A percentile compares a stretch with the other conserved stretches of the same genome.
Conservation (phyloP, 768 basidiomycete genomes). For the Serendipita vermifera region DNA sequence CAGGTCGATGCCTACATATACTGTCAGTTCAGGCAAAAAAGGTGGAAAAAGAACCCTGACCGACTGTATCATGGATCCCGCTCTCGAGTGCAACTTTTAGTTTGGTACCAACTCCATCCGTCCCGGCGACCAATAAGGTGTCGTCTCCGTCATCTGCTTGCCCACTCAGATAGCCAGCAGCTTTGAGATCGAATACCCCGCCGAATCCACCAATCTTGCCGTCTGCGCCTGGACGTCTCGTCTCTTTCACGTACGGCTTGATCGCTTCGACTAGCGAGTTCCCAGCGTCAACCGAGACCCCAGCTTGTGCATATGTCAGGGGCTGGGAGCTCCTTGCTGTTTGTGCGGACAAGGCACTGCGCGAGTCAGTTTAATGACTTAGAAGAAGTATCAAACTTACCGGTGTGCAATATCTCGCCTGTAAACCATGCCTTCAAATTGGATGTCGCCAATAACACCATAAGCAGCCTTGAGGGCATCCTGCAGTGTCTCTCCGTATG, state of each 20-base stretch:
- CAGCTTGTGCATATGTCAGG: conserved; percentile 87
- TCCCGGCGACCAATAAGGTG: conserved; percentile 87
- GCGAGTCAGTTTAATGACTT: no score
- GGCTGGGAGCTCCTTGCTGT: conserved; percentile 23
- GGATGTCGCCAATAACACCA: conserved; percentile 57
- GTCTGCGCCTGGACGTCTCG: conserved; percentile 74
- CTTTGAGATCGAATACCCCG: conserved; percentile 88
- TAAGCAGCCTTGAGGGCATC: conserved; percentile 75
- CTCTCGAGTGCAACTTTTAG: conserved; percentile 79
- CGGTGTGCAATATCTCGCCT: conserved; percentile 87
- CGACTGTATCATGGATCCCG: conserved; percentile 79
- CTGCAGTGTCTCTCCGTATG: conserved; percentile 57
- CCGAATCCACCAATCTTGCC: conserved; percentile 96
- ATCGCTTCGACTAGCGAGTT: conserved; percentile 87
- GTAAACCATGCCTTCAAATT: conserved; percentile 81
- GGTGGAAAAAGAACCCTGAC: no score
- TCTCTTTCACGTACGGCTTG: conserved; percentile 84
- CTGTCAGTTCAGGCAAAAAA: not conserved
- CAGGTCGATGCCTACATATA: conserved; percentile 90
- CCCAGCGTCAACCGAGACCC: conserved; percentile 93
- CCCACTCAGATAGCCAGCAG: conserved; percentile 72
- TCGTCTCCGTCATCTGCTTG: no score
- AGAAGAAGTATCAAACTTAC: conserved; percentile 33
- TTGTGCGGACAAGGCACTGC: conserved; percentile 43
- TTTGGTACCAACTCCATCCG: conserved; percentile 97